Base-by-base conservation (phyloP, 2,329 filamentous ascomycete species). In the Ceratocystis variospora region DNA sequence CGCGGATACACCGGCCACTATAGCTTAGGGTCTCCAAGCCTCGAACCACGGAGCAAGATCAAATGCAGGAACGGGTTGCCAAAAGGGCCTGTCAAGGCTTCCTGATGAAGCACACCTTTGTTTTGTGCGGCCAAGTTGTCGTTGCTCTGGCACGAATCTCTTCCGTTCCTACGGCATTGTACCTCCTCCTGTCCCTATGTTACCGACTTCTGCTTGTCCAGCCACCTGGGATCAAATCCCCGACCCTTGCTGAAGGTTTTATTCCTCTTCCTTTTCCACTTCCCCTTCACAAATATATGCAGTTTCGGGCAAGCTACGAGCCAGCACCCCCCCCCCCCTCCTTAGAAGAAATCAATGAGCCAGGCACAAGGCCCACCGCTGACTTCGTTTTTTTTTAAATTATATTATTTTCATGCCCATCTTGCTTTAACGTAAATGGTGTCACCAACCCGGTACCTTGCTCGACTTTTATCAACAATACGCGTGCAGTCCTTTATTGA, bases 191-290 rank as follows among this genome's bases (percentile, higher is more conserved):
- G 46, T 12, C 19, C 37, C 46, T 48, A 15, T 48, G 45, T 5
- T 19, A 5, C 4, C 4, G 17, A 41, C 37, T 57, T 33, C 7
- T 53, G n/a, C 46, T n/a, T 55, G 28, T 53, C 64, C 57, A 61
- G 45, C 44, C 46, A 66, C 57, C 45, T 41, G 45, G 63, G 64
- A 61, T 66, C 62, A 57, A 15, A n/a, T 28, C 64, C 46, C 5
- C n/a, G 15, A 55, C 45, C 59, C 64, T 33, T 33, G 64, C 44
- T 19, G 15, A 46, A 37, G 12, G 15, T 33, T 57, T 62, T 31
- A 17, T 62, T 37, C 53, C 25, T 17, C 28, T 33, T 57, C 25
- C 53, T 57, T 25, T 6, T 28, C 22, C 22, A 22, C 12, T 19
- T 53, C 48, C 22, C 7, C n/a, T 22, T 50, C 19, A 7, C 46